Evolutionary conservation across 768 basidiomycete species (phyloP).

Genomic region (Multifurca ochricompacta): DNA sequence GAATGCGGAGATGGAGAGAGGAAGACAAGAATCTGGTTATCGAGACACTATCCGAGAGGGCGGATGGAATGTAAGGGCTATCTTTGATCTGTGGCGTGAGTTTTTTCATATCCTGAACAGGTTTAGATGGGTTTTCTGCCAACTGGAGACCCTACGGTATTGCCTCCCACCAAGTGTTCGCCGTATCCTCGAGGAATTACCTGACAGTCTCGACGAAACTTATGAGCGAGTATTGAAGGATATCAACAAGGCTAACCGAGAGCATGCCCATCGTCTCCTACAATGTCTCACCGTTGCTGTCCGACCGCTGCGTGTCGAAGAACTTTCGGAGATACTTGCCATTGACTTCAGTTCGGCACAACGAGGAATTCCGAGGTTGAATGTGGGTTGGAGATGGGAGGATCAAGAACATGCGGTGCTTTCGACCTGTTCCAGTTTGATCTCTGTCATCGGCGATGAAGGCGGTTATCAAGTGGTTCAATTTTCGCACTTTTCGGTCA

Average conservation of each 20-base stretch:
- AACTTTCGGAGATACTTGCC: conserved; percentile 1
- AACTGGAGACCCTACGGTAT: neutral
- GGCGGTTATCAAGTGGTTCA: neutral
- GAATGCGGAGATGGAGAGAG: too few species aligned
- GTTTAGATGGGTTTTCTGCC: conserved; percentile 3
- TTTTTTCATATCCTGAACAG: too few species aligned
- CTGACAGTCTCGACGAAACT: conserved; percentile 2
- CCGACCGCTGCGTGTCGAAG: neutral
- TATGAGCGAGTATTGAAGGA: neutral
- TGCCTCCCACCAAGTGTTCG: neutral
- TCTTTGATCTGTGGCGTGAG: too few species aligned
- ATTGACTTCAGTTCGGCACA: neutral
- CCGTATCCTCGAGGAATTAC: neutral
- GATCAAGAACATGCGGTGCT: neutral
- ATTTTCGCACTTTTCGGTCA: too few species aligned
- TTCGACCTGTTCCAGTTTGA: conserved; percentile 3
- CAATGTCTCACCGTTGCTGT: neutral
- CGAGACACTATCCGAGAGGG: too few species aligned
- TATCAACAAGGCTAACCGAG: neutral
- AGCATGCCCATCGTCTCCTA: neutral
- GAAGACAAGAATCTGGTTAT: too few species aligned
- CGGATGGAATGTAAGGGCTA: conserved; percentile 2
- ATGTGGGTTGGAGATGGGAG: neutral
- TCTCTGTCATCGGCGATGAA: neutral
- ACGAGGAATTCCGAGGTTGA: neutral